Conservation (phyloP, 1,139 yeast genomes). For the Blastobotrys apis region DNA sequence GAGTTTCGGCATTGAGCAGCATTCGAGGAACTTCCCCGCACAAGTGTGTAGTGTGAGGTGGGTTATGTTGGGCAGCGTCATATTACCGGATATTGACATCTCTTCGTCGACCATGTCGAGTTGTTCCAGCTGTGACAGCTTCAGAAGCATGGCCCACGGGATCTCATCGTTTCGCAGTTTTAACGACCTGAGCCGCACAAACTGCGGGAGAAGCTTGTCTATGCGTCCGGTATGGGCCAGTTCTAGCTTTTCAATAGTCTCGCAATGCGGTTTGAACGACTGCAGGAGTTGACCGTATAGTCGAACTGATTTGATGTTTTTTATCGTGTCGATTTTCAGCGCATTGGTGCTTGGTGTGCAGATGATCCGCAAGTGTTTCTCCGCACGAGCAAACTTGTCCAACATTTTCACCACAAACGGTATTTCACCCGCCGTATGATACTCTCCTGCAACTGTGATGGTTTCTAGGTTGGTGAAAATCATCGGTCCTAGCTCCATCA, state of each 20-base stretch:
- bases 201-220: background rate
- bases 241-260: background rate
- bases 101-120: slow-evolving; percentile 1
- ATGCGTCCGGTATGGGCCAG: background rate
- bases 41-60: background rate
- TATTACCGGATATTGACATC: background rate
- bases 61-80: background rate
- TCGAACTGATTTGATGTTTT: background rate
- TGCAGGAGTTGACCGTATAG: background rate
- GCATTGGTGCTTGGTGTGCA: background rate
- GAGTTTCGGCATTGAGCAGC: background rate
- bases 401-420: background rate
- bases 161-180: background rate
- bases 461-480: background rate
- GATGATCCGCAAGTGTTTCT: slow-evolving; percentile 1
- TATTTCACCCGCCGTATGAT: background rate
- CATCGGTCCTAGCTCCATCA: slow-evolving; percentile 1
- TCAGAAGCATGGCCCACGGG: background rate
- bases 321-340: background rate
- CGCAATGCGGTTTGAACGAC: background rate
- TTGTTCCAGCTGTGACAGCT: background rate
- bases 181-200: background rate
- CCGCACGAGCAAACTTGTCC: background rate
- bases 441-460: background rate
- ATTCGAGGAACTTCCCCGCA: slow-evolving; percentile 1